Conservation (phyloP, 495 filamentous ascomycete species). For the Apiosordaria backusii region DNA sequence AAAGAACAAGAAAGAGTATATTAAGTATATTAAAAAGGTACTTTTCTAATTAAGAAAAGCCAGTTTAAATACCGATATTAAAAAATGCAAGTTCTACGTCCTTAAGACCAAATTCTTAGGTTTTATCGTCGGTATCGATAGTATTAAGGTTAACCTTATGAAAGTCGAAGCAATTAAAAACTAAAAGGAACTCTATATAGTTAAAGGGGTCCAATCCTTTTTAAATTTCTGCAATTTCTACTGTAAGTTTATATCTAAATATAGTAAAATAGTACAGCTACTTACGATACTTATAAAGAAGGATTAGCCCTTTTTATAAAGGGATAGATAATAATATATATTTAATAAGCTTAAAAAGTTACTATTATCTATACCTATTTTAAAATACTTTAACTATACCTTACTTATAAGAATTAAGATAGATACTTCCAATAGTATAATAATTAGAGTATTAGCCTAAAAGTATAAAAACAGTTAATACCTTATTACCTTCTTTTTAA, state of each 20-base stretch:
- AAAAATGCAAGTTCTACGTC: not conserved
- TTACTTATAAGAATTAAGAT: too few relatives aligned
- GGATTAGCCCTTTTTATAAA: not conserved
- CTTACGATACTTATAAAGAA: not conserved
- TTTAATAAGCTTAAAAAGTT: too few relatives aligned
- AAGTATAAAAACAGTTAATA: too few relatives aligned
- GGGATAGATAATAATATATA: too few relatives aligned
- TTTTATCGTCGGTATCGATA: not conserved
- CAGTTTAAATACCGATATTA: not conserved
- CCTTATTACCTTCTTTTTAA: too few relatives aligned
- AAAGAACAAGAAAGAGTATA: too few relatives aligned
- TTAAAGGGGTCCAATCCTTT: not conserved
- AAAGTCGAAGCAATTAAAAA: slow-evolving; percentile 11
- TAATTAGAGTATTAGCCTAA: too few relatives aligned
- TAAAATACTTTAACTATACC: too few relatives aligned
- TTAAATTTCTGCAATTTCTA: slow-evolving; percentile 22
- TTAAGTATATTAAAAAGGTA: too few relatives aligned
- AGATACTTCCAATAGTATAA: too few relatives aligned
- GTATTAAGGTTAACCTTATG: not conserved
- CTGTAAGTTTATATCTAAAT: slow-evolving; percentile 10
- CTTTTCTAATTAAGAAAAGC: not conserved
- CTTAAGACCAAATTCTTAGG: not conserved
- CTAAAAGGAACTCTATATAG: not conserved
- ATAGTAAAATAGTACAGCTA: not conserved
- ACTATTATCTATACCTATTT: too few relatives aligned